Conservation (phyloP, 768 basidiomycete genomes). For the Daedaleopsis nitida region DNA sequence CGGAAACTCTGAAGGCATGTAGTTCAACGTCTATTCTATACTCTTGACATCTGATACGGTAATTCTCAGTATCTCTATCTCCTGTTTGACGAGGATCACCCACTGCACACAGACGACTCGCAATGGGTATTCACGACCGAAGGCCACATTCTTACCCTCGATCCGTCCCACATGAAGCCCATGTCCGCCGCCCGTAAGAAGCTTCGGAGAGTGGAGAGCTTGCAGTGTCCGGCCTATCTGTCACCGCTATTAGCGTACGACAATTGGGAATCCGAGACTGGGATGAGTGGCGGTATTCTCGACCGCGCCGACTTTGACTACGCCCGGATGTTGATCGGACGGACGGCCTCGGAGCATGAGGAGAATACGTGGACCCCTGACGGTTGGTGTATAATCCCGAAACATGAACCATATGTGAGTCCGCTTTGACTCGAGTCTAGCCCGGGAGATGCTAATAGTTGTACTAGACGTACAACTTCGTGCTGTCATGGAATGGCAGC, state of each 20-base stretch:
- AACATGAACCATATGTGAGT: conserved; percentile 68
- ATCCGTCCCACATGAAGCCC: conserved; percentile 52
- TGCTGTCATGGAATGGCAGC: conserved; percentile 65
- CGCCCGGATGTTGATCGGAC: conserved; percentile 67
- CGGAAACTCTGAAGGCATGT: conserved; percentile 85
- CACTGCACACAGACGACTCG: conserved; percentile 71
- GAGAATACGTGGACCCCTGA: conserved; percentile 60
- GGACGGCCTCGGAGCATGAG: conserved; percentile 50
- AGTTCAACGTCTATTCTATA: background rate
- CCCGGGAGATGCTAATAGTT: background rate
- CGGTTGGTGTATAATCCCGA: conserved; percentile 78
- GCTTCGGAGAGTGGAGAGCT: conserved; percentile 61
- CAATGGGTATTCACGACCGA: conserved; percentile 95
- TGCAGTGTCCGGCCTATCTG: conserved; percentile 75
- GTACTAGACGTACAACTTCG: conserved; percentile 78
- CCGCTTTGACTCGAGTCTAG: background rate
- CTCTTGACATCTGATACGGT: background rate
- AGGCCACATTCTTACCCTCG: conserved; percentile 83
- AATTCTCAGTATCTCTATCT: conserved; percentile 81
- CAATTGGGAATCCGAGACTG: conserved; percentile 36
- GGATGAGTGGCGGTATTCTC: conserved; percentile 69
- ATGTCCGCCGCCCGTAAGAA: conserved; percentile 60
- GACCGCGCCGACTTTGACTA: conserved; percentile 81
- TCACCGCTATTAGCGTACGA: conserved; percentile 42
- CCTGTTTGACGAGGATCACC: conserved; percentile 86